Conservation (phyloP, 352 stramenopile genomes). For the Pythium graminicola region DNA sequence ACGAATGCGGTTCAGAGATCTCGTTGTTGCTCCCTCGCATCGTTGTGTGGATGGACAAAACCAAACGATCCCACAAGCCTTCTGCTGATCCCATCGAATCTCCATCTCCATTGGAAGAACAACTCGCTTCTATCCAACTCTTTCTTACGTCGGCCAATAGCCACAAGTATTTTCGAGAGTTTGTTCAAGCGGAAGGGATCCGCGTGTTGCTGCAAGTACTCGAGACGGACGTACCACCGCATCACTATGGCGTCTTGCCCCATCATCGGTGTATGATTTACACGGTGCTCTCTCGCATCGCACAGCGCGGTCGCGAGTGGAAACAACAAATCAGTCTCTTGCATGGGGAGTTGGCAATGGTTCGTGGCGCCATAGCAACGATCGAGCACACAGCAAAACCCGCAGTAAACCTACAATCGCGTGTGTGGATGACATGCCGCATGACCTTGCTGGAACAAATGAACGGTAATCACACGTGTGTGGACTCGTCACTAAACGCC, state of each 20-base stretch:
- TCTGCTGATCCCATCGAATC: background rate
- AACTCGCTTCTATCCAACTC: constrained; percentile 41
- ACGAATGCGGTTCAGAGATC: constrained; percentile 36
- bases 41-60: constrained; percentile 61
- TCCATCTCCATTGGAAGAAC: constrained; percentile 26
- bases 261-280: constrained; percentile 30
- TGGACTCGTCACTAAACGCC: constrained; percentile 23
- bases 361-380: constrained; percentile 29
- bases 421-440: constrained; percentile 30
- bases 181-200: constrained; percentile 48
- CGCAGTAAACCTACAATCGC: constrained; percentile 16
- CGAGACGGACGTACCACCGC: constrained; percentile 10
- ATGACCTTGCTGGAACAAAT: constrained; percentile 54
- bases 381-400: background rate
- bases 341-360: constrained; percentile 38
- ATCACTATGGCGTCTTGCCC: constrained; percentile 9
- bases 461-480: constrained; percentile 33
- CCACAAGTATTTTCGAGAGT: constrained; percentile 40
- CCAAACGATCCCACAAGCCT: background rate
- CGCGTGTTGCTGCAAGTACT: constrained; percentile 38
- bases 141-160: constrained; percentile 38
- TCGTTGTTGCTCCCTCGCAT: constrained; percentile 56
- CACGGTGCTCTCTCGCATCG: constrained; percentile 34
- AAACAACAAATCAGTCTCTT: constrained; percentile 46
- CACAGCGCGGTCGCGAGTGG: constrained; percentile 30